A percentile compares a stretch with the other conserved stretches of the same genome.
These are phyloP conservation scores for Primulina tabacum DNA, from an alignment of 257 asterid genomes.

Conservation along the genomic window DNA sequence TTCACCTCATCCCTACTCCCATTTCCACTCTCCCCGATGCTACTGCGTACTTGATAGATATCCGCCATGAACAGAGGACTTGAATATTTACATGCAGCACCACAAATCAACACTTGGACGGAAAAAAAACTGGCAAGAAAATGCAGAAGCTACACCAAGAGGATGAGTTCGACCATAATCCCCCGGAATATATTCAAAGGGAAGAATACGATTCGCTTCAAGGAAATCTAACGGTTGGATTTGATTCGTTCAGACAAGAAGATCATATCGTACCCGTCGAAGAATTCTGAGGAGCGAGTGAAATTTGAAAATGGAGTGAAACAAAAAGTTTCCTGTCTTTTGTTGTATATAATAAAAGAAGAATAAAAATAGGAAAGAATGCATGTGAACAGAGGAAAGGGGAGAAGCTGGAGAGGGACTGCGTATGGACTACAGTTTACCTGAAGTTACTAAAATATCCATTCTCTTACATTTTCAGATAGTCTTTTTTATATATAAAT, in stretches of 20 bases:
- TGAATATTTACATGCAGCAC: background rate
- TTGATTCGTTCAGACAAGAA: conserved; percentile 23
- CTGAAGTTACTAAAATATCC: too few species aligned
- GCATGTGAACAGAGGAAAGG: conserved; percentile 48
- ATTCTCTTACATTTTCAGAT: too few species aligned
- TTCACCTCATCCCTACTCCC: conserved; percentile 33
- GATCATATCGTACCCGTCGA: conserved; percentile 33
- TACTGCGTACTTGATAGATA: conserved; percentile 24
- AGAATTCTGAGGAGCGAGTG: conserved; percentile 42
- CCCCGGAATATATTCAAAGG: conserved; percentile 18
- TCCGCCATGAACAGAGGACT: conserved; percentile 40
- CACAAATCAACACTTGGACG: too few species aligned
- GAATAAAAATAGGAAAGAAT: conserved; percentile 32
- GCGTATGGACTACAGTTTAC: too few species aligned
- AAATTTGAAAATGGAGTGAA: conserved; percentile 27
- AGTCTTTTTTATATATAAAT: too few species aligned
- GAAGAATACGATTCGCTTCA: conserved; percentile 29
- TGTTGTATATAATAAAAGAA: conserved; percentile 21
- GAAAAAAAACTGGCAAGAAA: too few species aligned
- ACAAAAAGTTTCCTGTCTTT: conserved; percentile 25
- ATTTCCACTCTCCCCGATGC: conserved; percentile 18
- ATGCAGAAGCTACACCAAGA: background rate
- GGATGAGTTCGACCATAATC: background rate
- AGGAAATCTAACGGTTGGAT: conserved; percentile 45
- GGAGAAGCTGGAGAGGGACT: conserved; percentile 9